Percentiles rank a stretch among this genome's conserved stretches.
Evolutionary conservation across 192 early-diverging fungal genomes (phyloP).

Genomic region (Entophlyctis luteolus): DNA sequence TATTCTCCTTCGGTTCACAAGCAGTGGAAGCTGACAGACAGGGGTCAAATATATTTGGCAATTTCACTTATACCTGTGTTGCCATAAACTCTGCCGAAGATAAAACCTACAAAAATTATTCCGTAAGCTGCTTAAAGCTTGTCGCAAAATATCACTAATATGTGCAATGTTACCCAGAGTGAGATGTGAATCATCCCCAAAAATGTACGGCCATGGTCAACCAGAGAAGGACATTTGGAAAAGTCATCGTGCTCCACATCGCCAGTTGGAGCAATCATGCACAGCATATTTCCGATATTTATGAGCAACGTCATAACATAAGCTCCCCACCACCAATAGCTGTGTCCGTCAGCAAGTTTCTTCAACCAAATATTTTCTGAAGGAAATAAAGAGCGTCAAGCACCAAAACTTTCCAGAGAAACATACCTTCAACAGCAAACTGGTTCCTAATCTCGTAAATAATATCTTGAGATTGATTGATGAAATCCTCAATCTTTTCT

Average conservation of each 20-base stretch:
- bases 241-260: constrained; percentile 30
- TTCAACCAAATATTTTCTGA: constrained; percentile 24
- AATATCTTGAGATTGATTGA: constrained; percentile 29
- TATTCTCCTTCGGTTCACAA: constrained; percentile 26
- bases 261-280: constrained; percentile 32
- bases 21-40: constrained; percentile 25
- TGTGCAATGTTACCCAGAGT: constrained; percentile 26
- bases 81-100: constrained; percentile 30
- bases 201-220: constrained; percentile 24
- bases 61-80: neutral
- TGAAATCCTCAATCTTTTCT: constrained; percentile 37
- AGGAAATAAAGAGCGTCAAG: neutral
- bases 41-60: neutral
- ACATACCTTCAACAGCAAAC: constrained; percentile 25
- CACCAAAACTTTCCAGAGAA: neutral
- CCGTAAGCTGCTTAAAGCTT: no score
- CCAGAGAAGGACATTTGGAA: constrained; percentile 26
- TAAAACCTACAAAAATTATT: constrained; percentile 6
- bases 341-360: constrained; percentile 20
- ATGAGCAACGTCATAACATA: constrained; percentile 23
- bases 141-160: neutral
- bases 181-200: constrained; percentile 26
- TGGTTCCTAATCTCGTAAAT: constrained; percentile 40
- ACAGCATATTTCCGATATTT: constrained; percentile 32
- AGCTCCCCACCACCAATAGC: constrained; percentile 30